A percentile compares a stretch with the other conserved stretches of the same genome.
These are phyloP conservation scores for Amoebophrya sp. DNA, from an alignment of 169 alveolate genomes.

Conservation along the genomic window DNA sequence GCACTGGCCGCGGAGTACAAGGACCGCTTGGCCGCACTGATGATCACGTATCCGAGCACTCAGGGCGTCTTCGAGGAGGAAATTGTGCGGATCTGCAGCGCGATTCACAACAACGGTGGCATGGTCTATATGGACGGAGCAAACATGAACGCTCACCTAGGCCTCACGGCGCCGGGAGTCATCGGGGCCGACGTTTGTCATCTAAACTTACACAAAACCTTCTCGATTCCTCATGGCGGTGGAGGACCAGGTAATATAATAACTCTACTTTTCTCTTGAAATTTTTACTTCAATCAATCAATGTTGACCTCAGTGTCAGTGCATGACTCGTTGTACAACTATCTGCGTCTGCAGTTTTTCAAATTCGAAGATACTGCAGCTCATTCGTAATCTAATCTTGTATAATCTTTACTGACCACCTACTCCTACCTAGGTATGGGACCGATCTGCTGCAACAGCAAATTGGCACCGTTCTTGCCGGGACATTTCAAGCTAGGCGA, in stretches of 20 bases:
- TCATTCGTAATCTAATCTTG: no score
- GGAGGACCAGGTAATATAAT: slow-evolving; percentile 70
- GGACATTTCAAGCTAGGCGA: slow-evolving; percentile 48
- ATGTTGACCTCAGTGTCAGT: no score
- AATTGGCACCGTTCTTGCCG: slow-evolving; percentile 71
- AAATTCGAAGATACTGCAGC: no score
- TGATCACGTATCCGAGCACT: slow-evolving; percentile 81
- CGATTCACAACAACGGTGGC: slow-evolving; percentile 74
- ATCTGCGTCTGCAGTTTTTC: no score
- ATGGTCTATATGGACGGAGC: slow-evolving; percentile 85
- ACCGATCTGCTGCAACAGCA: slow-evolving; percentile 61
- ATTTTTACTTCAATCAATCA: no score
- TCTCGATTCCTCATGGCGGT: slow-evolving; percentile 84
- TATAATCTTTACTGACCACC: no score
- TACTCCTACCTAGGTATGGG: slow-evolving; percentile 73
- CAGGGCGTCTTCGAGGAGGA: slow-evolving; percentile 72
- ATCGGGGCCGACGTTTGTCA: slow-evolving; percentile 86
- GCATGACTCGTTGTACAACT: no score
- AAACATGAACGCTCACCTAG: slow-evolving; percentile 77
- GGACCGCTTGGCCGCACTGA: slow-evolving; percentile 59
- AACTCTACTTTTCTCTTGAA: background rate
- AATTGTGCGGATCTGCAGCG: slow-evolving; percentile 57
- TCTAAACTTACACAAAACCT: slow-evolving; percentile 78
- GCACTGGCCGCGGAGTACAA: slow-evolving; percentile 59
- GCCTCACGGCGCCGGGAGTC: slow-evolving; percentile 70